phyloP scores from a whole-genome alignment of 169 alveolate genomes.

The Perkinsus olseni region DNA sequence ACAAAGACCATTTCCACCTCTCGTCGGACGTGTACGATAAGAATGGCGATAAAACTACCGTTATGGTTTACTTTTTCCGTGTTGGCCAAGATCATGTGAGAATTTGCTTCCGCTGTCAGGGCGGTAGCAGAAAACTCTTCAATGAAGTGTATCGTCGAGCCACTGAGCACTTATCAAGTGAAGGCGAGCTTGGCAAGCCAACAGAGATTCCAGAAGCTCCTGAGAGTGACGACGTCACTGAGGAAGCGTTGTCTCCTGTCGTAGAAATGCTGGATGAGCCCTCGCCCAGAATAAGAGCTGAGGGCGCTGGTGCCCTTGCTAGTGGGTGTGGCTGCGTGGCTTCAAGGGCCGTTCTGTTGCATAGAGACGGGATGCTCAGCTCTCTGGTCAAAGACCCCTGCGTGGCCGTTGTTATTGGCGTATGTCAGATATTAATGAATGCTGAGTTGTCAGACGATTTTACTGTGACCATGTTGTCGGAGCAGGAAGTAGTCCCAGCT shows the following conservation, averaged over 20 bases:
- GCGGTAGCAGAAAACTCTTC: neutral
- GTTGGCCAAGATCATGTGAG: neutral
- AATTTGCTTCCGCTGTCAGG: neutral
- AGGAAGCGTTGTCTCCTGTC: neutral
- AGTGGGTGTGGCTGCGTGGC: neutral
- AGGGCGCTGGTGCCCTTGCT: neutral
- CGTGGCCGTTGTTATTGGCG: neutral
- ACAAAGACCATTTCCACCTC: neutral
- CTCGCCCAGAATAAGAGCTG: neutral
- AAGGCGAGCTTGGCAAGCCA: neutral
- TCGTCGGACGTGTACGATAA: neutral
- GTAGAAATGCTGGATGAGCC: neutral
- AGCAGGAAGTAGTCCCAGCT: neutral
- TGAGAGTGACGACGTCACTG: neutral
- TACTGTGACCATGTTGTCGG: neutral
- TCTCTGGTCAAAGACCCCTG: neutral
- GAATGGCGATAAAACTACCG: neutral
- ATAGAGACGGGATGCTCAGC: neutral
- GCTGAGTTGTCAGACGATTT: neutral
- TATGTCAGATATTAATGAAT: neutral
- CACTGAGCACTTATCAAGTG: neutral
- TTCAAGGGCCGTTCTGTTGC: neutral
- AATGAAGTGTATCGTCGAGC: neutral
- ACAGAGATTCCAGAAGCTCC: neutral
- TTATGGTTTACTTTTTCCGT: neutral